Conservation (phyloP, 495 filamentous ascomycete species). For the Penicillium egyptiacum region DNA sequence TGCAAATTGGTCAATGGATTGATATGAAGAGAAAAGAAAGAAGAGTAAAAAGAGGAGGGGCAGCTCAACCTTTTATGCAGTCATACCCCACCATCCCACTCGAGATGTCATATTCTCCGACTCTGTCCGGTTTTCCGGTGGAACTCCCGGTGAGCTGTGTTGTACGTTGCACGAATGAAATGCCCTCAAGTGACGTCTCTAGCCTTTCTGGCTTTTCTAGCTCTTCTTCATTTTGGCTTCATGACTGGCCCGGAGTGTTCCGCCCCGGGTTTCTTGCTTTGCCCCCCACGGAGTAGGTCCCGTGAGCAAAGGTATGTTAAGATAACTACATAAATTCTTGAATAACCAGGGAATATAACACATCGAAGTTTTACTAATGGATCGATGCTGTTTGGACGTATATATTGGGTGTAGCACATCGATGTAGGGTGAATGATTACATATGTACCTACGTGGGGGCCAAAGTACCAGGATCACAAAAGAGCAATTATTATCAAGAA, state of each 20-base stretch:
- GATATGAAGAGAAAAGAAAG: conserved; percentile 9
- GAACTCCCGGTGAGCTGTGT: conserved; percentile 17
- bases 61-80: conserved; percentile 23
- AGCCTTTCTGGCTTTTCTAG: conserved; percentile 1
- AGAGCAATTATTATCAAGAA: neutral
- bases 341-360: neutral
- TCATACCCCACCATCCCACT: conserved; percentile 22
- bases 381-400: too few relatives aligned
- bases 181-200: conserved; percentile 8
- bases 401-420: neutral
- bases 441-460: neutral
- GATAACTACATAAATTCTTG: neutral
- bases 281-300: conserved; percentile 1
- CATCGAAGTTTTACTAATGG: neutral
- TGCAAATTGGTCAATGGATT: conserved; percentile 4
- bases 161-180: conserved; percentile 6
- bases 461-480: neutral
- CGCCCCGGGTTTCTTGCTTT: neutral
- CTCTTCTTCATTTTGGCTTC: too few relatives aligned
- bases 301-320: neutral
- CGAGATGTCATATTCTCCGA: conserved; percentile 23
- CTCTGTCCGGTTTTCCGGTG: conserved; percentile 19
- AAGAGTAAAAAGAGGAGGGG: conserved; percentile 14
- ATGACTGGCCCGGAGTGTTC: conserved; percentile 10
- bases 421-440: neutral